Evolutionary conservation across 768 basidiomycete species (phyloP).

Genomic region (Agaricus subrufescens): DNA sequence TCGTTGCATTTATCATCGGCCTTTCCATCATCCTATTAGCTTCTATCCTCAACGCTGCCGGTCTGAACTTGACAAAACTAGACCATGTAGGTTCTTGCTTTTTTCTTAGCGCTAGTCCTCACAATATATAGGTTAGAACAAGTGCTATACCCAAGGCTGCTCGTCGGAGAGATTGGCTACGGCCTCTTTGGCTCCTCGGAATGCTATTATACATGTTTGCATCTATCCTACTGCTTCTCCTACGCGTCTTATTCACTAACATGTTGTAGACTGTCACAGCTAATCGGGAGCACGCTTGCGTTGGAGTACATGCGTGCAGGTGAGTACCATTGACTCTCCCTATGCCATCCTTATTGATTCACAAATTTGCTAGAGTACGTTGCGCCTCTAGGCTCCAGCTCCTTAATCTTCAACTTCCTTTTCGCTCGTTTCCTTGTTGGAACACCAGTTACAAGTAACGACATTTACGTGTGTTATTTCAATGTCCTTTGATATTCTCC

Average conservation of each 20-base stretch:
- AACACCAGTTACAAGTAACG: constrained; percentile 77
- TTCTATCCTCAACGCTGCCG: constrained; percentile 84
- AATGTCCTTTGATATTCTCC: background rate
- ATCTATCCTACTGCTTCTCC: background rate
- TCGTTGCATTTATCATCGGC: constrained; percentile 78
- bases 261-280: constrained; percentile 62
- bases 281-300: constrained; percentile 84
- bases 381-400: constrained; percentile 89
- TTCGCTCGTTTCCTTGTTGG: constrained; percentile 89
- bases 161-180: constrained; percentile 70
- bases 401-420: constrained; percentile 93
- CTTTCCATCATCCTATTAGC: constrained; percentile 80
- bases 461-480: constrained; percentile 62
- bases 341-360: background rate
- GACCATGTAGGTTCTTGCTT: constrained; percentile 63
- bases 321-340: constrained; percentile 20
- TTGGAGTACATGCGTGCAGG: constrained; percentile 87
- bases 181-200: constrained; percentile 87
- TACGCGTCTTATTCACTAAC: constrained; percentile 2
- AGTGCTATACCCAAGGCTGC: constrained; percentile 72
- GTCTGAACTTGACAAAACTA: constrained; percentile 92
- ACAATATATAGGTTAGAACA: constrained; percentile 52
- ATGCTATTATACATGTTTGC: constrained; percentile 92
- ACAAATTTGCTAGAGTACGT: constrained; percentile 67
- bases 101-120: background rate